phyloP scores from a whole-genome alignment of 306 rosid genomes.

The Vigna nakashimae region DNA sequence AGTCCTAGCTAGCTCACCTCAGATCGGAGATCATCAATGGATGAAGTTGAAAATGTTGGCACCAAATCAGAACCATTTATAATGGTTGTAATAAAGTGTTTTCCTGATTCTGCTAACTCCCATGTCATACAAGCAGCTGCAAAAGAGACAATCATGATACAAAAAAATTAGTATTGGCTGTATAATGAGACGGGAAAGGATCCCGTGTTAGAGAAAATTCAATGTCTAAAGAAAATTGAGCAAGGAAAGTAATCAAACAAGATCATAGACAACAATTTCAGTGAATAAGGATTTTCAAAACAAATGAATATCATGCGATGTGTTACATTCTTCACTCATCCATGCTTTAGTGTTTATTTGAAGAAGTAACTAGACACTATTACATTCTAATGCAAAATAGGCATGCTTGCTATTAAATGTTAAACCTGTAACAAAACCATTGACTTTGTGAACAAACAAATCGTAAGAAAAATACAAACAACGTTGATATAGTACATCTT shows the following conservation, averaged over 20 bases:
- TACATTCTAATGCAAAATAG: conserved; percentile 21
- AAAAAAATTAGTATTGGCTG: conserved; percentile 26
- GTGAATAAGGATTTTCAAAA: conserved; percentile 15
- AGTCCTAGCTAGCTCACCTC: conserved; percentile 63
- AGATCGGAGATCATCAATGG: conserved; percentile 88
- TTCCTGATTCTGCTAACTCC: conserved; percentile 99
- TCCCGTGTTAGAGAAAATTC: conserved; percentile 30
- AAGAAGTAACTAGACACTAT: conserved; percentile 25
- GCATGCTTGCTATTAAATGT: not conserved
- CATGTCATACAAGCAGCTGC: conserved; percentile 98
- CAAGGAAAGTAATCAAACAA: not conserved
- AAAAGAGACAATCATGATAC: conserved; percentile 48
- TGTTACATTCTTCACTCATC: conserved; percentile 9
- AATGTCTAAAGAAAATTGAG: conserved; percentile 14
- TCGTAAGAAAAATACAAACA: conserved; percentile 9
- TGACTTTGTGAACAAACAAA: conserved; percentile 16
- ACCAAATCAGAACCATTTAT: conserved; percentile 95
- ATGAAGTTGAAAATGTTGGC: conserved; percentile 94
- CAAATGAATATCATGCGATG: conserved; percentile 17
- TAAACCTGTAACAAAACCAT: conserved; percentile 1
- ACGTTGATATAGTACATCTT: not conserved
- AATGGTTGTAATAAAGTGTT: conserved; percentile 84
- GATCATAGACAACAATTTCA: not conserved
- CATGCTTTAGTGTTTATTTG: not conserved
- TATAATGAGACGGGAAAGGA: conserved; percentile 5